Conservation (phyloP, 345 rosid species). For the Angophora floribunda region DNA sequence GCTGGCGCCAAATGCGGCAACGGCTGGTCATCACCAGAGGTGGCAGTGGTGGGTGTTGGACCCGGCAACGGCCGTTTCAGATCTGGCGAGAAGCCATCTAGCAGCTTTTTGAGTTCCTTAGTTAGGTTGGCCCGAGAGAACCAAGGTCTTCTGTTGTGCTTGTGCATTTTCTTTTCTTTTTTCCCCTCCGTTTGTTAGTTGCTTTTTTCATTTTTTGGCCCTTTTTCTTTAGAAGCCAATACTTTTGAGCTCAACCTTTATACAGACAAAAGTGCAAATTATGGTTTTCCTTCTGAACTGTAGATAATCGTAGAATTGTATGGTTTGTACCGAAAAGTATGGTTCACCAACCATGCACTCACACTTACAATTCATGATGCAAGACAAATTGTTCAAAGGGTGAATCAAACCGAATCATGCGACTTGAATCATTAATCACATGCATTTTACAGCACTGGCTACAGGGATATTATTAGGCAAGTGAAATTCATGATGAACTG, state of each 20-base stretch:
- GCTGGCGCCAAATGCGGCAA: accelerated
- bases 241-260: not conserved
- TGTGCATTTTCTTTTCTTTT: not conserved
- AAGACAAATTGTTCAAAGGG: not conserved
- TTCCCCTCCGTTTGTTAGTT: not conserved
- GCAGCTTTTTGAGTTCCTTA: not conserved
- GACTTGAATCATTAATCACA: not conserved
- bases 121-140: not conserved
- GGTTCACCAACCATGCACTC: not conserved
- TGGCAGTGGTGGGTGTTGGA: not conserved
- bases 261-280: not conserved
- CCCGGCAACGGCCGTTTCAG: not conserved
- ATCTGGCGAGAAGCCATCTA: not conserved
- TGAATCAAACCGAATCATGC: not conserved
- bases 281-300: not conserved
- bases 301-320: not conserved
- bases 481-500: not conserved
- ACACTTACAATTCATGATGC: not conserved
- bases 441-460: not conserved
- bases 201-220: not conserved
- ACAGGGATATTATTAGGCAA: not conserved
- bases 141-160: not conserved
- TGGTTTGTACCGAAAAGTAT: not conserved
- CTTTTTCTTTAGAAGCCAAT: not conserved
- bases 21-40: accelerated